Percentiles rank a stretch among this genome's conserved stretches.
phyloP scores from a whole-genome alignment of 192 early-diverging fungal species.

The Rhizophagus clarus region DNA sequence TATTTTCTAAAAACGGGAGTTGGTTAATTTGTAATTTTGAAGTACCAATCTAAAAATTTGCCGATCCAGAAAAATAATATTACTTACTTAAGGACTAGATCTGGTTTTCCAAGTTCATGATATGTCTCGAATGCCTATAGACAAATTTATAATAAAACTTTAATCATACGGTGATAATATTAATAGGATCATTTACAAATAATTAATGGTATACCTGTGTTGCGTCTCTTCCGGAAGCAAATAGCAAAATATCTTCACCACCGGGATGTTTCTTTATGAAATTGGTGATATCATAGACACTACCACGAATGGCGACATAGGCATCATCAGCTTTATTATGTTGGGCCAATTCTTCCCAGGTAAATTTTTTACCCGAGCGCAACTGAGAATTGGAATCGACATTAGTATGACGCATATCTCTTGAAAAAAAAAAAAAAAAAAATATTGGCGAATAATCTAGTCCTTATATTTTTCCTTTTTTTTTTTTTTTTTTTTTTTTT shows the following conservation, averaged over 20 bases:
- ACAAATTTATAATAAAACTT: background rate
- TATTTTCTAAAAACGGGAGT: constrained; percentile 40
- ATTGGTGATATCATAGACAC: constrained; percentile 55
- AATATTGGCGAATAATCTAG: no score
- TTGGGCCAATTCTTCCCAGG: constrained; percentile 45
- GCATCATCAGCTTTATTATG: constrained; percentile 46
- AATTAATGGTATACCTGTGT: constrained; percentile 48
- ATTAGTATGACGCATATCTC: background rate
- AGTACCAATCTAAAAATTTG: background rate
- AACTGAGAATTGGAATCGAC: background rate
- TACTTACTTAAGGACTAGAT: constrained; percentile 45
- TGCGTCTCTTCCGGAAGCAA: constrained; percentile 51
- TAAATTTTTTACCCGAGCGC: constrained; percentile 36
- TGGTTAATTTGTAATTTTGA: background rate
- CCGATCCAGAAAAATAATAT: background rate
- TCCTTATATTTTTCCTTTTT: no score
- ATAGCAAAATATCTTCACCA: constrained; percentile 48
- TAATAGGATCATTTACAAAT: background rate
- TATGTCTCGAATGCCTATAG: constrained; percentile 49
- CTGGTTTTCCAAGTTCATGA: constrained; percentile 46
- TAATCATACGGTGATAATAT: background rate
- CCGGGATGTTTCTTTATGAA: constrained; percentile 52
- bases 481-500: no score
- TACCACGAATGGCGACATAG: constrained; percentile 48
- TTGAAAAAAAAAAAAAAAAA: no score